phyloP scores from a whole-genome alignment of 1,284 basidiomycete genomes.

The Cutaneotrichosporon cavernicola region DNA sequence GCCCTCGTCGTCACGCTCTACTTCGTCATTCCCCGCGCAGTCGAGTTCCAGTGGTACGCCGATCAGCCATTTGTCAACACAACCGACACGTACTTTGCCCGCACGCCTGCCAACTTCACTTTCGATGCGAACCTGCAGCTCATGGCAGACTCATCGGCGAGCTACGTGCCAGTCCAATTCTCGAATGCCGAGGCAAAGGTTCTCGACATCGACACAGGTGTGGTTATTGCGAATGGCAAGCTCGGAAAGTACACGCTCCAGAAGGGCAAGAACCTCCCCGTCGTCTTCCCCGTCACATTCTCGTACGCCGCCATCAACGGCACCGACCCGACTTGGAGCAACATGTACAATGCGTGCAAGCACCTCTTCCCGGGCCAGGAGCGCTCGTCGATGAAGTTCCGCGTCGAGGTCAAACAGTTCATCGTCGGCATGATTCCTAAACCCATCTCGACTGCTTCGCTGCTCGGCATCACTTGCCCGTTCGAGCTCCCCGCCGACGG shows the following conservation, averaged over 20 bases:
- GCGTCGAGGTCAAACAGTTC: conserved; percentile 64
- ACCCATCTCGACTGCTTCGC: conserved; percentile 60
- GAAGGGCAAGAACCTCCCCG: conserved; percentile 62
- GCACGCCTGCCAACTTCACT: conserved; percentile 76
- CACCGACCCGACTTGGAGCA: conserved; percentile 74
- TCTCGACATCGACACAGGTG: conserved; percentile 62
- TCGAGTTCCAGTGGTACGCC: conserved; percentile 64
- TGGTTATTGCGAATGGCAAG: conserved; percentile 66
- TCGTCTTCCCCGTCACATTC: conserved; percentile 74
- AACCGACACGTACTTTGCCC: conserved; percentile 58
- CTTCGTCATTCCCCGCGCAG: conserved; percentile 76
- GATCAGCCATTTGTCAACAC: conserved; percentile 63
- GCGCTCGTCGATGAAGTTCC: conserved; percentile 68
- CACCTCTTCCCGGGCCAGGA: conserved; percentile 58
- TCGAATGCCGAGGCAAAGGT: conserved; percentile 61
- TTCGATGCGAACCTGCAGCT: conserved; percentile 73
- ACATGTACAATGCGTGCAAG: conserved; percentile 79
- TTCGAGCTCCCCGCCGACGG: conserved; percentile 62
- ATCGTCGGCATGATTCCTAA: conserved; percentile 67
- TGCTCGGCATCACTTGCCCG: conserved; percentile 69
- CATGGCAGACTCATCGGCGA: conserved; percentile 67
- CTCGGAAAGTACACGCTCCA: conserved; percentile 61
- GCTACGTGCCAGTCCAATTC: conserved; percentile 72
- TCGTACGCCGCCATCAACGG: conserved; percentile 75
- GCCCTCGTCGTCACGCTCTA: conserved; percentile 66